These are phyloP conservation scores for Leccinum variicolor DNA, from an alignment of 768 basidiomycete species.

Conservation along the genomic window DNA sequence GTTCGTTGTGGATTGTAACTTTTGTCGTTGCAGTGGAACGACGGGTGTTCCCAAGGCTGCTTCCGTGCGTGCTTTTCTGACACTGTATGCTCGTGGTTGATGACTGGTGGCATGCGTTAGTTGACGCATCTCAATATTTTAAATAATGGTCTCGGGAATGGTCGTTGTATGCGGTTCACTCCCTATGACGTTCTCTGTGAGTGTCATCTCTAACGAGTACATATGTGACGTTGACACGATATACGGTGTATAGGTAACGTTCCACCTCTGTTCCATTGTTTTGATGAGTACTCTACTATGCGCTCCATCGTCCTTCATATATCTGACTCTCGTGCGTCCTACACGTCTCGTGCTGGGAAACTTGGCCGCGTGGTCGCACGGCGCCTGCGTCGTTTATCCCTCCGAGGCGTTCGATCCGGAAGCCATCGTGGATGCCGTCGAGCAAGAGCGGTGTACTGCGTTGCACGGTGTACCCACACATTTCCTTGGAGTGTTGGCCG, in stretches of 20 bases:
- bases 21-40: slow-evolving; percentile 53
- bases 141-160: slow-evolving; percentile 73
- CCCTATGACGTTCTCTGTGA: slow-evolving; percentile 66
- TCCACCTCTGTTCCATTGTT: slow-evolving; percentile 84
- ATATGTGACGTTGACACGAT: not conserved
- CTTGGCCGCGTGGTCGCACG: slow-evolving; percentile 73
- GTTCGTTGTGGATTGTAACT: slow-evolving; percentile 1
- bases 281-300: slow-evolving; percentile 61
- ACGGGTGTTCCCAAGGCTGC: slow-evolving; percentile 83
- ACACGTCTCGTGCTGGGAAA: slow-evolving; percentile 80
- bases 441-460: slow-evolving; percentile 67
- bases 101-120: slow-evolving; percentile 31
- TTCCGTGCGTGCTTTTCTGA: slow-evolving; percentile 46
- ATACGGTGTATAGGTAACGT: slow-evolving; percentile 56
- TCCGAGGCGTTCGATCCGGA: slow-evolving; percentile 60
- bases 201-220: slow-evolving; percentile 15
- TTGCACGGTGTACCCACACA: slow-evolving; percentile 87
- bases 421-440: slow-evolving; percentile 68
- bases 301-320: not conserved
- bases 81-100: not conserved
- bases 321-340: slow-evolving; percentile 13
- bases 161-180: slow-evolving; percentile 66
- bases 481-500: slow-evolving; percentile 70
- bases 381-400: slow-evolving; percentile 72
- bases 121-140: slow-evolving; percentile 77